Evolutionary conservation across 352 stramenopile genomes (phyloP).

Genomic region (Phytopythium kandeliae): DNA sequence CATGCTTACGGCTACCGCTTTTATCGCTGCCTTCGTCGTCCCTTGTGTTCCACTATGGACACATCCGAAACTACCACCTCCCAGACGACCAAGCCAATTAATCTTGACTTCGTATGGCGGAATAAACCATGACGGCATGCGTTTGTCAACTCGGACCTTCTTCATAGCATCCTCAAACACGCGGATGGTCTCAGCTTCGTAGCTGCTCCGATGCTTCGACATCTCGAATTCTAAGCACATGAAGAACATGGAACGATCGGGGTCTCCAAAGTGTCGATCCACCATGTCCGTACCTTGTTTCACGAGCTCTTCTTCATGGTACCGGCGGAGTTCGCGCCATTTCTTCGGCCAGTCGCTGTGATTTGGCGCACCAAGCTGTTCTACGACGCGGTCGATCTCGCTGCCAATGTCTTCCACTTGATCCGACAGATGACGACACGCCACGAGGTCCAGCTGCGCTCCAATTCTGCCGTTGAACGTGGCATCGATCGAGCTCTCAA

Average conservation of each 20-base stretch:
- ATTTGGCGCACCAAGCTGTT: background rate
- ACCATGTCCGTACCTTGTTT: background rate
- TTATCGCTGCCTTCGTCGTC: background rate
- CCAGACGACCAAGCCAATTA: background rate
- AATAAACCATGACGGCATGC: background rate
- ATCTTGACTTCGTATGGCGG: background rate
- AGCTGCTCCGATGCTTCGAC: background rate
- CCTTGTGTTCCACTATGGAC: background rate
- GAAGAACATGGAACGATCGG: background rate
- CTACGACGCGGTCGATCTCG: background rate
- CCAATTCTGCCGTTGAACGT: background rate
- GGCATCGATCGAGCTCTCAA: background rate
- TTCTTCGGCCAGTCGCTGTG: background rate
- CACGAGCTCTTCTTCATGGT: background rate
- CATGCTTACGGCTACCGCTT: background rate
- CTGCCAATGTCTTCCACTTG: background rate
- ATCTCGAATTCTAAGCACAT: background rate
- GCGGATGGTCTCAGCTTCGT: background rate
- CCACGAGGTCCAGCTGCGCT: background rate
- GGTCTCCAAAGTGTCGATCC: no score
- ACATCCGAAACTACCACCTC: background rate
- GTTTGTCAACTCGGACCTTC: background rate
- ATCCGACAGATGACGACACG: background rate
- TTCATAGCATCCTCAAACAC: background rate
- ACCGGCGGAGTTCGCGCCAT: background rate